Evolutionary conservation across 257 asterid species (phyloP), one percentile per base, ranked within the genome.

Genomic region (Fraxinus quadrangulata): DNA sequence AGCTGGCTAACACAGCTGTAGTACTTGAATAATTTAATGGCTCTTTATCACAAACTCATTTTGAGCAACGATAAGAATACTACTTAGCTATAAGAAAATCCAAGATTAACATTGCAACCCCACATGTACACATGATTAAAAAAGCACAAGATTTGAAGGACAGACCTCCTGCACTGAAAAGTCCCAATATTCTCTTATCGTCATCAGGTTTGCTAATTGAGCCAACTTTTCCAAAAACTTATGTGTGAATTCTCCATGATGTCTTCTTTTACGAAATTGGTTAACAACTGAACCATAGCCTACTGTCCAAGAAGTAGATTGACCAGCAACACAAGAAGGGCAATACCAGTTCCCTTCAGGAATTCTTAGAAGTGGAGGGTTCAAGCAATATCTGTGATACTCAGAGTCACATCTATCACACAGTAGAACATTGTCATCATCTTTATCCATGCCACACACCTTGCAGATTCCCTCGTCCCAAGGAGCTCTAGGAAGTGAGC

Each of bases 381-480:
- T 89, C 86, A 96, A 84, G 90, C 99, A 96, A 81, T 93, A 96
- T 67, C 96, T 89, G 79, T 95, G 99, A 78, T 89, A 93, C 88
- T 88, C 99, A 0, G 97, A 89, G 87, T 95, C 97, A 71, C 99
- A 95, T 81, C 81, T 88, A 80, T 95, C 98, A 78, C 99, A 93
- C 81, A 95, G 79, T 19, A 95, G 90, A 40, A 93, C 97, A 82
- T 89, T 95, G 76, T 90, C 96, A 67, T 95, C 98, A 80, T 95
- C 97, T 85, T 88, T 95, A 86, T 95, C 99, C 92, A 90, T 90
- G 77, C 97, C 96, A 79, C 99, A 95, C 54, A 90, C 97, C 86
- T 93, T 93, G 81, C 99, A 95, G 70, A 95, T 77, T 23, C 98
- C 97, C 54, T 93, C 98, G 33, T 96, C 99, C 99, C 99, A 96